phyloP scores from a whole-genome alignment of 331 rosid genomes.

The Malus hybrid region DNA sequence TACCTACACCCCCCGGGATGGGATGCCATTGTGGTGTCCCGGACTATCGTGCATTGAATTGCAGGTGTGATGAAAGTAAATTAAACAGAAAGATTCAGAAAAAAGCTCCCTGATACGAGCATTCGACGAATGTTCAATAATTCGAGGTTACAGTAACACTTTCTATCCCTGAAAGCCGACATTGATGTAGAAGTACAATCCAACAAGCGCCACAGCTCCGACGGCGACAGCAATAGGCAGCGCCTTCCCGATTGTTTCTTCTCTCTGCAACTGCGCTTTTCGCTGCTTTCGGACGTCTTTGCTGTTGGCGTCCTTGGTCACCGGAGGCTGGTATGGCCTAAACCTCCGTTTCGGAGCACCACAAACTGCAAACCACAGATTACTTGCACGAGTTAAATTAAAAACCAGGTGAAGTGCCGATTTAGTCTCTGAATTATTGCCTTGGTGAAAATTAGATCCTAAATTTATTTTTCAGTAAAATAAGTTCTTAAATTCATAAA shows the following conservation, averaged over 20 bases:
- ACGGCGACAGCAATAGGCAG: constrained; percentile 62
- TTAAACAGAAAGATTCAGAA: background rate
- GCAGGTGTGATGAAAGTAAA: background rate
- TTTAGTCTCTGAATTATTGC: too few relatives aligned
- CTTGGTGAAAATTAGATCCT: too few relatives aligned
- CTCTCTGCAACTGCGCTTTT: constrained; percentile 55
- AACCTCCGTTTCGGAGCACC: constrained; percentile 91
- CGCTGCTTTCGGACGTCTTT: constrained; percentile 46
- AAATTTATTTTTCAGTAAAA: too few relatives aligned
- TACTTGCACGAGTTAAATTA: background rate
- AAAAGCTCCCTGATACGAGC: too few relatives aligned
- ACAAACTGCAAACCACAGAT: constrained; percentile 50
- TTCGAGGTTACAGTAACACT: background rate
- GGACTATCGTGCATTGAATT: background rate
- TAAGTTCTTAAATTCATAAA: too few relatives aligned
- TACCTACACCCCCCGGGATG: too few relatives aligned
- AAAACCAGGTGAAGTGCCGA: background rate
- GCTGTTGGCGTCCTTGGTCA: constrained; percentile 41
- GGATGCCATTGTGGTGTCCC: too few relatives aligned
- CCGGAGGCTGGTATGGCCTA: constrained; percentile 51
- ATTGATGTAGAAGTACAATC: constrained; percentile 69
- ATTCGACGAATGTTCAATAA: background rate
- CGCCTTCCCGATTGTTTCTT: constrained; percentile 68
- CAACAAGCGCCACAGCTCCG: constrained; percentile 71
- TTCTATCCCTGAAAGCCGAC: constrained; percentile 21